Conservation (phyloP, 2,329 filamentous ascomycete species). For the Sclerotinia trifoliorum region DNA sequence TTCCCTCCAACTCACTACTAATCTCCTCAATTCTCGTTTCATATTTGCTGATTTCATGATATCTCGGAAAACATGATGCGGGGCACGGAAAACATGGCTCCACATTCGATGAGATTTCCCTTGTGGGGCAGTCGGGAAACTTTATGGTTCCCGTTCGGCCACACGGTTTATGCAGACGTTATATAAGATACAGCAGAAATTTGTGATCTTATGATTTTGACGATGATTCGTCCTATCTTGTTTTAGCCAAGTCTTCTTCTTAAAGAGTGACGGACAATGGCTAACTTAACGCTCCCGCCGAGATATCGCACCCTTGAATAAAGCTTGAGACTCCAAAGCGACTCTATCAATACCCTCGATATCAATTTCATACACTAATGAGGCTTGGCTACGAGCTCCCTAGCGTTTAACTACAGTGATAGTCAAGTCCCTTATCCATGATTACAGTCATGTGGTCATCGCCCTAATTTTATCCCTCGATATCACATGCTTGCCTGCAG, state of each 20-base stretch:
- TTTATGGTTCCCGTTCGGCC: background rate
- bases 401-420: background rate
- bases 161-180: background rate
- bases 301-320: no score
- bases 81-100: background rate
- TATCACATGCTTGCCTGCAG: background rate
- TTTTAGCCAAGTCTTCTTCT: background rate
- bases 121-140: background rate
- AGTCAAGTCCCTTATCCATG: background rate
- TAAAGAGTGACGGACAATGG: background rate
- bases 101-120: background rate
- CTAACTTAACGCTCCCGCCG: background rate
- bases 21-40: background rate
- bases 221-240: background rate
- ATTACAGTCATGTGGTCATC: background rate
- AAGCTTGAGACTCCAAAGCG: no score
- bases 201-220: background rate
- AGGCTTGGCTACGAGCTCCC: background rate
- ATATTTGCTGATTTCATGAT: background rate
- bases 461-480: background rate
- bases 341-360: background rate
- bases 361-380: background rate
- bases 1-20: no score
- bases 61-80: slow-evolving; percentile 3
- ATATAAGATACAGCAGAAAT: background rate